Conservation (phyloP, 257 asterid species). For the Solanum paucissectum region DNA sequence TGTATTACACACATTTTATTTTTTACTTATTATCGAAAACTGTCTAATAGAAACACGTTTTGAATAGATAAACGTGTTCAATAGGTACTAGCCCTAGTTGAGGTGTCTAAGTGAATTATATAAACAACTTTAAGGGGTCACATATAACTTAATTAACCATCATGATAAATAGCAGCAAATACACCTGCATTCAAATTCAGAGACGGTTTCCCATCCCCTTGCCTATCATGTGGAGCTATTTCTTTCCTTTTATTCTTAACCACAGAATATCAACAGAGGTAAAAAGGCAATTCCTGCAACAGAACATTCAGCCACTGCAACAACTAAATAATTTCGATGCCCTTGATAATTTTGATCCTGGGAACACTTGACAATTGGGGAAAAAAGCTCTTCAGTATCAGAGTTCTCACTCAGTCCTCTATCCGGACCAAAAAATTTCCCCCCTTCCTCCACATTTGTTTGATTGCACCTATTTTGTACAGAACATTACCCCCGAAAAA, state of each 20-base stretch:
- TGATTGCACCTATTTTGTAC: too few species aligned
- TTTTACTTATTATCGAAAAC: too few species aligned
- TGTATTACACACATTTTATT: too few species aligned
- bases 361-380: constrained; percentile 29
- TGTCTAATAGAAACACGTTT: too few species aligned
- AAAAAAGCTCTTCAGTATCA: constrained; percentile 11
- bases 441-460: too few species aligned
- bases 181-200: constrained; percentile 34
- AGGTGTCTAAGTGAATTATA: too few species aligned
- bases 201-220: constrained; percentile 63
- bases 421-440: too few species aligned
- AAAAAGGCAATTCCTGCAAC: constrained; percentile 36
- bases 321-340: constrained; percentile 11
- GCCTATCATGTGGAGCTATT: constrained; percentile 32
- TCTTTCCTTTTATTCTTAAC: constrained; percentile 21
- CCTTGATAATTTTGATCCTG: constrained; percentile 17
- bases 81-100: too few species aligned
- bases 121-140: too few species aligned
- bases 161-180: constrained; percentile 36
- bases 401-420: too few species aligned
- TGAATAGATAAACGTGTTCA: too few species aligned
- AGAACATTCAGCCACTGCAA: constrained; percentile 24
- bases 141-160: not conserved
- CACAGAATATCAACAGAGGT: constrained; percentile 28
- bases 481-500: too few species aligned